Evolutionary conservation across 768 basidiomycete species (phyloP).

Genomic region (Mycena epipterygia): DNA sequence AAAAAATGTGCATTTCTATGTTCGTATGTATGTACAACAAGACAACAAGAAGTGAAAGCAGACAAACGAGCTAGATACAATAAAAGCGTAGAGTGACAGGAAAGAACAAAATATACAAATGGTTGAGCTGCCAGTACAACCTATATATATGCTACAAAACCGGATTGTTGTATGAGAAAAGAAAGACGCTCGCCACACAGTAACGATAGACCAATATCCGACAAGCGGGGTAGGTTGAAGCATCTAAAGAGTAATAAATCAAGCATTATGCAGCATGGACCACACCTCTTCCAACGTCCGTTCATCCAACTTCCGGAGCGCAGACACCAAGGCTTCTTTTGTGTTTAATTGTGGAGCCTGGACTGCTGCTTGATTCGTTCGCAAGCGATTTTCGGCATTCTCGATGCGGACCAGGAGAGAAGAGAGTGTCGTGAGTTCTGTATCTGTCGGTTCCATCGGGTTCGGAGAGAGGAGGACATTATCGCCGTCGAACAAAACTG

Average conservation of each 20-base stretch:
- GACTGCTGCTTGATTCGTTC: conserved; percentile 42
- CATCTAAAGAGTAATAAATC: conserved; percentile 28
- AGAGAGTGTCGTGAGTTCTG: conserved; percentile 83
- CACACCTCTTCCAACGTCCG: conserved; percentile 63
- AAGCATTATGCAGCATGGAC: conserved; percentile 46
- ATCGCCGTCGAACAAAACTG: conserved; percentile 66
- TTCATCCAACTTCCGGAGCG: conserved; percentile 58
- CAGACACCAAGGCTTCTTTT: conserved; percentile 49
- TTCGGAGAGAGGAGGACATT: conserved; percentile 77
- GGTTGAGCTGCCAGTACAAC: too few relatives aligned
- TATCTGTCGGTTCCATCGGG: conserved; percentile 76
- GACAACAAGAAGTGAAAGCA: too few relatives aligned
- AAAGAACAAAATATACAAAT: too few relatives aligned
- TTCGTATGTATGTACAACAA: too few relatives aligned
- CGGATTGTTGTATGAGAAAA: too few relatives aligned
- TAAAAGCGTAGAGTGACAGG: too few relatives aligned
- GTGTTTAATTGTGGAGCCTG: conserved; percentile 33
- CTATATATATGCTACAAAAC: too few relatives aligned
- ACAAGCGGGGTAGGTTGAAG: too few relatives aligned
- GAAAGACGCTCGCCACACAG: too few relatives aligned
- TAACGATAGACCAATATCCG: too few relatives aligned
- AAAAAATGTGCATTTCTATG: too few relatives aligned
- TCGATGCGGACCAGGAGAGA: conserved; percentile 82
- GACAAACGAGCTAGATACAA: too few relatives aligned
- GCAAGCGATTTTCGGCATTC: conserved; percentile 68